Conservation (phyloP, 2,329 filamentous ascomycete genomes). For the Cytospora chrysosperma region DNA sequence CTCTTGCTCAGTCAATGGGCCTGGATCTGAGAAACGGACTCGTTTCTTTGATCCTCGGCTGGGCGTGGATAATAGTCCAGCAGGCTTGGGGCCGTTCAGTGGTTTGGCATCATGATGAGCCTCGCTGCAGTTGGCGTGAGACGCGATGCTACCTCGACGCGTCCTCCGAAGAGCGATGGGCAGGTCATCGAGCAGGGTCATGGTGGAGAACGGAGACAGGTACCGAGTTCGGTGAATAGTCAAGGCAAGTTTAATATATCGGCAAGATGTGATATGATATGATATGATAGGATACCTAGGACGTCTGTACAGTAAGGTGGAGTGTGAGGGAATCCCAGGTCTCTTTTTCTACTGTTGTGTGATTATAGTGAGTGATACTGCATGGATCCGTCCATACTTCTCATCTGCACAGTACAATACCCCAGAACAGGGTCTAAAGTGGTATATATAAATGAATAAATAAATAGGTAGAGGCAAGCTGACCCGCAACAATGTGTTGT, state of each 20-base stretch:
- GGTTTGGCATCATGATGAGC: slow-evolving; percentile 20
- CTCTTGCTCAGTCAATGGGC: slow-evolving; percentile 35
- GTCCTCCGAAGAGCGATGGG: slow-evolving; percentile 57
- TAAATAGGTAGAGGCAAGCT: background rate
- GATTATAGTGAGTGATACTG: no score
- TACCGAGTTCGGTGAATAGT: background rate
- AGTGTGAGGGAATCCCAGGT: no score
- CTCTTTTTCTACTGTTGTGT: no score
- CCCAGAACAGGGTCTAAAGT: no score
- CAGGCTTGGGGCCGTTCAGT: slow-evolving; percentile 14
- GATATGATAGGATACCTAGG: no score
- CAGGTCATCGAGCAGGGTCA: slow-evolving; percentile 39
- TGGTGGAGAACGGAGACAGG: slow-evolving; percentile 24
- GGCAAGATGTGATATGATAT: no score
- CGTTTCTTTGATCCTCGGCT: slow-evolving; percentile 42
- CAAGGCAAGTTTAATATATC: background rate
- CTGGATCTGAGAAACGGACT: slow-evolving; percentile 61
- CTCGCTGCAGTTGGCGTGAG: slow-evolving; percentile 19
- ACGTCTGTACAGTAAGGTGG: no score
- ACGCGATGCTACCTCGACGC: slow-evolving; percentile 42
- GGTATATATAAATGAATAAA: no score
- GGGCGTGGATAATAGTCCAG: slow-evolving; percentile 29
- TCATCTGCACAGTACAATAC: no score
- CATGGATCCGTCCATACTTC: no score
- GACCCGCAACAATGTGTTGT: background rate